A percentile compares a stretch with the other conserved stretches of the same genome.
These are phyloP conservation scores for Mycena metata DNA, from an alignment of 768 basidiomycete genomes.

Conservation along the genomic window DNA sequence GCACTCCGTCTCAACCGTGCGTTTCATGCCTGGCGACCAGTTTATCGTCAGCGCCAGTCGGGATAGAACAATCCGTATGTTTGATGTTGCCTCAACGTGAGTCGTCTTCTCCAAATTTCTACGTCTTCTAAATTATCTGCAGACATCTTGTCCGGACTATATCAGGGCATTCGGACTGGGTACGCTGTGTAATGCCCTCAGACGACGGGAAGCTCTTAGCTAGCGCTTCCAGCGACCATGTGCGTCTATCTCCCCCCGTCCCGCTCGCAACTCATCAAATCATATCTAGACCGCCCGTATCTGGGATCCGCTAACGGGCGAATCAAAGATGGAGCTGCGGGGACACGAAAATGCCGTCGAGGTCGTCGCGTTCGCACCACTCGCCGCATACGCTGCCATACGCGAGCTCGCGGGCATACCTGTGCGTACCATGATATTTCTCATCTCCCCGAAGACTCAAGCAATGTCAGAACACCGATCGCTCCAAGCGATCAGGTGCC, in stretches of 20 bases:
- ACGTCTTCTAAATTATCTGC: conserved; percentile 35
- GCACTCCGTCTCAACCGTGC: conserved; percentile 88
- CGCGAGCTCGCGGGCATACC: conserved; percentile 81
- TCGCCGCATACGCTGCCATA: conserved; percentile 80
- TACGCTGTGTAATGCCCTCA: conserved; percentile 75
- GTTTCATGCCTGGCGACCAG: conserved; percentile 89
- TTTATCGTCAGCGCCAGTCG: conserved; percentile 88
- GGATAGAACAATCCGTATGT: conserved; percentile 88
- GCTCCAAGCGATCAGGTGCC: conserved; percentile 62
- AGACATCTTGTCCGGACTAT: conserved; percentile 85
- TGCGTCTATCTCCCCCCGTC: conserved; percentile 49
- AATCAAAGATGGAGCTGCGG: conserved; percentile 85
- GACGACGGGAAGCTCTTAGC: conserved; percentile 81
- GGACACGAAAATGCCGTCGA: conserved; percentile 93
- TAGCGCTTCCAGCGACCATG: conserved; percentile 91
- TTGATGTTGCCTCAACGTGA: conserved; percentile 89
- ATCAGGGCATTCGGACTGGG: conserved; percentile 87
- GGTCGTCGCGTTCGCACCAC: conserved; percentile 84
- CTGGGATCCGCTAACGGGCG: conserved; percentile 80
- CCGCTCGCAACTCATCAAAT: neutral
- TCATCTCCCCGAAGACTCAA: conserved; percentile 27
- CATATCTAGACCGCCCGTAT: conserved; percentile 76
- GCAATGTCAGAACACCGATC: conserved; percentile 62
- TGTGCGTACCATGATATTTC: conserved; percentile 50
- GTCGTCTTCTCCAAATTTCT: conserved; percentile 44